Percentiles rank a stretch among this genome's conserved stretches.
Conservation (phyloP, 75 land plant species). For the Chamaecyparis obtusa region DNA sequence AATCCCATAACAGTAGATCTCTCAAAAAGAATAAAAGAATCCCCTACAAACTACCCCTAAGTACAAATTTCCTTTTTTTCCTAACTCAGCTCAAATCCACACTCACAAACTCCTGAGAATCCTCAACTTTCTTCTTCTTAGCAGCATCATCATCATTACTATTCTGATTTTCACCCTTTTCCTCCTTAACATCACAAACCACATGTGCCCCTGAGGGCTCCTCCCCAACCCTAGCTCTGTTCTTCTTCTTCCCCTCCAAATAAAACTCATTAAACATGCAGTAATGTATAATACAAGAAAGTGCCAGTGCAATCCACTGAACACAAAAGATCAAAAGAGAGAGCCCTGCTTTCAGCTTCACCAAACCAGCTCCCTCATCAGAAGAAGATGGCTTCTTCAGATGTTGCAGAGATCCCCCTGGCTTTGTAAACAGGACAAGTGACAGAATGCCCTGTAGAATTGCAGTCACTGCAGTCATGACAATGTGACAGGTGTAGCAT, state of each 20-base stretch:
- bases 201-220: not conserved
- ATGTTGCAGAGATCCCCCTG: not conserved
- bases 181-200: not conserved
- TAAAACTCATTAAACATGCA: not conserved
- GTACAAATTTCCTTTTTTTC: too few species aligned
- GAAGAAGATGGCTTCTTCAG: not conserved
- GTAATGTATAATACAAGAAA: not conserved
- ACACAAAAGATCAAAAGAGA: not conserved
- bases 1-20: too few species aligned
- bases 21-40: not conserved
- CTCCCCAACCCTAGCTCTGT: not conserved
- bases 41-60: not conserved
- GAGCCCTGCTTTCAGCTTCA: not conserved
- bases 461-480: not conserved
- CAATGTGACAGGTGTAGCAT: conserved; percentile 1
- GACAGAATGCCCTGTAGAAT: not conserved
- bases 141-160: too few species aligned
- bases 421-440: not conserved
- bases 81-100: not conserved
- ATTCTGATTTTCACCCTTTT: not conserved
- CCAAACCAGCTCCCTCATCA: not conserved
- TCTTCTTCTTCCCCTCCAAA: not conserved
- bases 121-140: not conserved
- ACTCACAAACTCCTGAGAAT: not conserved
- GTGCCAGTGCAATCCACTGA: not conserved